These are phyloP conservation scores for Agaricus sinodeliciosus DNA, from an alignment of 768 basidiomycete genomes.

Conservation along the genomic window DNA sequence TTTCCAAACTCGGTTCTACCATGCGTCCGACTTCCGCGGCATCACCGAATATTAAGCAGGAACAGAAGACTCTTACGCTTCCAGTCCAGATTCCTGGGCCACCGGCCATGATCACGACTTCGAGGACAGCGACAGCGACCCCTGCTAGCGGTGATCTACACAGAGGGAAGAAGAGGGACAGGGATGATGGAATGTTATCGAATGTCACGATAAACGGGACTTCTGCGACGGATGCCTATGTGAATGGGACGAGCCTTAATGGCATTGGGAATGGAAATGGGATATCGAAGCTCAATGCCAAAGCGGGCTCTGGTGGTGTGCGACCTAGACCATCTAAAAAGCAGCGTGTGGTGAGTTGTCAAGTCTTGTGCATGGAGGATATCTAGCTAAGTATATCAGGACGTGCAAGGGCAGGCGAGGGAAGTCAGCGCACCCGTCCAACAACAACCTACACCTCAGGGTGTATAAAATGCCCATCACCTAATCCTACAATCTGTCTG, in stretches of 20 bases:
- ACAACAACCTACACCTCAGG: constrained; percentile 72
- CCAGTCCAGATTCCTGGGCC: constrained; percentile 18
- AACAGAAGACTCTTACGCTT: constrained; percentile 13
- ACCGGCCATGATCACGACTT: constrained; percentile 11
- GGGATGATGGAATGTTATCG: constrained; percentile 24
- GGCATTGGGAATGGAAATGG: constrained; percentile 31
- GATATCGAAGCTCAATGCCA: constrained; percentile 38
- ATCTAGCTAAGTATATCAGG: constrained; percentile 30
- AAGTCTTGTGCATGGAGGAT: background rate
- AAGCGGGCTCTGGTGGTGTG: constrained; percentile 50
- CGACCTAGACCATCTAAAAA: constrained; percentile 72
- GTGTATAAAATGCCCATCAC: constrained; percentile 31
- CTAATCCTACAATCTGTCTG: background rate
- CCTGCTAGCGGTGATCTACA: constrained; percentile 26
- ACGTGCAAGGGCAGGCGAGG: constrained; percentile 56
- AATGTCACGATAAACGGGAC: constrained; percentile 15
- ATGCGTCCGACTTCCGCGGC: constrained; percentile 24
- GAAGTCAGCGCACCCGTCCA: constrained; percentile 51
- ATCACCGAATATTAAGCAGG: constrained; percentile 5
- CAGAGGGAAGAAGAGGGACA: constrained; percentile 36
- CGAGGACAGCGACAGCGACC: constrained; percentile 11
- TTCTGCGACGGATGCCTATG: constrained; percentile 9
- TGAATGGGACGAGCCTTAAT: constrained; percentile 24
- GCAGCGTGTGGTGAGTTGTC: constrained; percentile 56
- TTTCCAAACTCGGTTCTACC: constrained; percentile 21